A percentile compares a stretch with the other conserved stretches of the same genome.
Evolutionary conservation across 371 early-diverging fungal genomes (phyloP).

Genomic region (Apophysomyces ossiformis): DNA sequence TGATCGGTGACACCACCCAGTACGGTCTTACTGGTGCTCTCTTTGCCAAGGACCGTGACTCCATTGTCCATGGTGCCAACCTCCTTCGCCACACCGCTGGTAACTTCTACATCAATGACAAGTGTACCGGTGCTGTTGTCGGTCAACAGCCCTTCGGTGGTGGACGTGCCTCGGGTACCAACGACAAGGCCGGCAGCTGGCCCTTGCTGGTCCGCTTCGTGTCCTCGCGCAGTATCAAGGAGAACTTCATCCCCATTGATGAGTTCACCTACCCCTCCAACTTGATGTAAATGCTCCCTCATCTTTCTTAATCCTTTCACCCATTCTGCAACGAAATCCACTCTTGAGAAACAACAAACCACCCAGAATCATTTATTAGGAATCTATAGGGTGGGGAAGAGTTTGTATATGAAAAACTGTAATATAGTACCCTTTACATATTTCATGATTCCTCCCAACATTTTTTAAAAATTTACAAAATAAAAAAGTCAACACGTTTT

Average conservation of each 20-base stretch:
- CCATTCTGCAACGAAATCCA: not conserved
- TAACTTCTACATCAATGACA: slow-evolving; percentile 99
- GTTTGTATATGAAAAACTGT: slow-evolving; percentile 5
- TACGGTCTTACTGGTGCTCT: slow-evolving; percentile 92
- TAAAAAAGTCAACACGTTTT: not conserved
- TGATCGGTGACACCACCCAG: slow-evolving; percentile 79
- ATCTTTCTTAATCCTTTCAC: not conserved
- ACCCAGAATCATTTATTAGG: slow-evolving; percentile 3
- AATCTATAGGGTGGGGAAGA: slow-evolving; percentile 12
- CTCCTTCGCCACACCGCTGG: slow-evolving; percentile 90
- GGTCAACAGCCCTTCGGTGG: slow-evolving; percentile 99
- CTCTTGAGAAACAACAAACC: slow-evolving; percentile 6
- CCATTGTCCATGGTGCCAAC: slow-evolving; percentile 75
- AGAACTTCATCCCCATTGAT: slow-evolving; percentile 87
- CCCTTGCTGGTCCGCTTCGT: slow-evolving; percentile 78
- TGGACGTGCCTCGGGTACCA: slow-evolving; percentile 93
- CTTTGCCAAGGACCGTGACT: slow-evolving; percentile 89
- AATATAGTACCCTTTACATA: not conserved
- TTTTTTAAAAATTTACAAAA: not conserved
- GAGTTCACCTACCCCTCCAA: slow-evolving; percentile 90
- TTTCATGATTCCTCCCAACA: slow-evolving; percentile 9
- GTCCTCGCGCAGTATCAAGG: slow-evolving; percentile 96
- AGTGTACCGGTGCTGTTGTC: slow-evolving; percentile 97
- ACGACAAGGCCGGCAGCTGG: slow-evolving; percentile 95
- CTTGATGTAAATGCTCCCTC: slow-evolving; percentile 40